Evolutionary conservation across 192 early-diverging fungal species (phyloP).

Genomic region (Martensiomyces pterosporus): DNA sequence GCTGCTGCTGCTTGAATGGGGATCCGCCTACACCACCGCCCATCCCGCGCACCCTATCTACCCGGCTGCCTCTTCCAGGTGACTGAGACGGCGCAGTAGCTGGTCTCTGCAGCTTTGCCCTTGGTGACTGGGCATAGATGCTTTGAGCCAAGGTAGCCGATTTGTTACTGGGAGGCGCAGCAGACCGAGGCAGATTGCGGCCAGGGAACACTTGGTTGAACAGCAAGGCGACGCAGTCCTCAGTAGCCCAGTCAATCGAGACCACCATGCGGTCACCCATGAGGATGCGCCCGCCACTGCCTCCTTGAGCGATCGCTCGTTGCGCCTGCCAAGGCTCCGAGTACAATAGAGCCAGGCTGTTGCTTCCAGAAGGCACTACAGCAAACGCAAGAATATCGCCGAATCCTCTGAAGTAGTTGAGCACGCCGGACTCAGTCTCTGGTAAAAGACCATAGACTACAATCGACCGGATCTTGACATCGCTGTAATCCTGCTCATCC

Average conservation of each 20-base stretch:
- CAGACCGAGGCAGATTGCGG: constrained; percentile 25
- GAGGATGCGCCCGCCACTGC: constrained; percentile 20
- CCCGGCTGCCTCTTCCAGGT: too few relatives aligned
- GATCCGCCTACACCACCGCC: too few relatives aligned
- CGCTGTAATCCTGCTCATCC: constrained; percentile 26
- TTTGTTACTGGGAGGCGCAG: constrained; percentile 5
- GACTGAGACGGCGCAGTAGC: neutral
- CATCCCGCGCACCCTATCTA: too few relatives aligned
- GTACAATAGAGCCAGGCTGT: constrained; percentile 35
- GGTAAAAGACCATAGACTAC: constrained; percentile 25
- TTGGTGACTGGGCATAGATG: constrained; percentile 39
- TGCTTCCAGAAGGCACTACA: constrained; percentile 5
- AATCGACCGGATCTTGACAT: constrained; percentile 34
- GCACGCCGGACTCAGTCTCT: constrained; percentile 27
- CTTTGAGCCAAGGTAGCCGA: constrained; percentile 24
- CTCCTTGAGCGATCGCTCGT: constrained; percentile 29
- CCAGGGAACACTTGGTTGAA: constrained; percentile 34
- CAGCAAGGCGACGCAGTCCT: constrained; percentile 13
- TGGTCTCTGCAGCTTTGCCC: constrained; percentile 13
- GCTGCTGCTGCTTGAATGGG: constrained; percentile 26
- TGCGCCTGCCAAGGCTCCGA: constrained; percentile 49
- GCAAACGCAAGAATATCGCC: constrained; percentile 39
- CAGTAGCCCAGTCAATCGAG: constrained; percentile 22
- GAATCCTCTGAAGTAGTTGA: constrained; percentile 34
- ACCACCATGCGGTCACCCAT: constrained; percentile 25